These are phyloP conservation scores for Chrysanthemum lavandulifolium DNA, from an alignment of 129 eudicot genomes.

Conservation along the genomic window DNA sequence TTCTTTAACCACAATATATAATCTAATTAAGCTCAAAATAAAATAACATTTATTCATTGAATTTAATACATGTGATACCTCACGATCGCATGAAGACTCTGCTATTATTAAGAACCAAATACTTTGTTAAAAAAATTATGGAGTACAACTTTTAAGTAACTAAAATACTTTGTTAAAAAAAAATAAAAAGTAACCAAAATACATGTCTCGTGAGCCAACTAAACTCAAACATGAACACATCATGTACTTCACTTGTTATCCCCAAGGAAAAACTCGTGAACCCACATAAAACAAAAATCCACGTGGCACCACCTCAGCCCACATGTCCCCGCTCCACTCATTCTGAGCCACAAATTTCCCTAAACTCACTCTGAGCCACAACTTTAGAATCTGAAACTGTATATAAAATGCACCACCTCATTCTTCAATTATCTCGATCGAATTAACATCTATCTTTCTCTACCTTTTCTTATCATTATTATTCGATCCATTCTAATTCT, in stretches of 20 bases:
- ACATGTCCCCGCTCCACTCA: not conserved
- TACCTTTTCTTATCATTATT: not conserved
- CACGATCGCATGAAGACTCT: too few species aligned
- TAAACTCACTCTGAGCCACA: slow-evolving; percentile 23
- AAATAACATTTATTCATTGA: too few species aligned
- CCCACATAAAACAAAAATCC: not conserved
- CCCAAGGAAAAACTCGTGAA: not conserved
- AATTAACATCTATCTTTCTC: not conserved
- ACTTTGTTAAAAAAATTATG: too few species aligned
- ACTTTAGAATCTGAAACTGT: not conserved
- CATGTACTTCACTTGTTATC: not conserved
- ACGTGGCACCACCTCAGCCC: slow-evolving; percentile 18
- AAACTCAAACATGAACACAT: too few species aligned
- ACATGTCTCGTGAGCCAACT: too few species aligned
- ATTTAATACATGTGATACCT: too few species aligned
- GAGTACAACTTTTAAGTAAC: too few species aligned
- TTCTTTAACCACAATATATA: too few species aligned
- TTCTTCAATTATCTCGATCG: slow-evolving; percentile 28
- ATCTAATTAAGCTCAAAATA: too few species aligned
- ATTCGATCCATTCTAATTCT: not conserved
- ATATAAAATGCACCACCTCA: slow-evolving; percentile 26
- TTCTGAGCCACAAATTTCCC: slow-evolving; percentile 24
- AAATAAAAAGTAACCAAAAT: too few species aligned
- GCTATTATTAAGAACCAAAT: too few species aligned
- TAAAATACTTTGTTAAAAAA: too few species aligned